Conservation (phyloP, 345 rosid genomes). For the Aegle marmelos region DNA sequence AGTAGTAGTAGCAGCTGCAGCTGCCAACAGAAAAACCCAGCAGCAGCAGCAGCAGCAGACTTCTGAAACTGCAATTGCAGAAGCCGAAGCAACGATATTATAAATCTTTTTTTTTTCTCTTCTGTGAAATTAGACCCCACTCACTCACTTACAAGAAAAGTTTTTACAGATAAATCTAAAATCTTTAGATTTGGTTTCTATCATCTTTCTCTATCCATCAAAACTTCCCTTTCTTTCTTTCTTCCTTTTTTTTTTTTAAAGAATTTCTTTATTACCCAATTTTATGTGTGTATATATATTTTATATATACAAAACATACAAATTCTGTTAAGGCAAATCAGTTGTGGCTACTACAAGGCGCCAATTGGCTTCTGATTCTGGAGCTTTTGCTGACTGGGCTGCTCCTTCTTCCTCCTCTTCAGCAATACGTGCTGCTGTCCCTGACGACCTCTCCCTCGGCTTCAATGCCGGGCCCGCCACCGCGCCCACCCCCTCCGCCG, state of each 20-base stretch:
- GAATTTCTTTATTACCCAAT: too few species aligned
- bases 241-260: background rate
- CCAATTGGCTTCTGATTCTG: slow-evolving; percentile 74
- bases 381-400: slow-evolving; percentile 94
- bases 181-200: background rate
- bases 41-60: slow-evolving; percentile 20
- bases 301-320: too few species aligned
- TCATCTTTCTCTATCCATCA: background rate
- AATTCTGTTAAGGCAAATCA: slow-evolving; percentile 6
- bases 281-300: too few species aligned
- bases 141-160: background rate
- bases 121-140: background rate
- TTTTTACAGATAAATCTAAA: background rate
- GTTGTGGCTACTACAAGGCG: slow-evolving; percentile 98
- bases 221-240: background rate
- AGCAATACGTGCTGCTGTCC: slow-evolving; percentile 54
- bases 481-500: slow-evolving; percentile 30
- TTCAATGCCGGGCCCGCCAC: slow-evolving; percentile 78
- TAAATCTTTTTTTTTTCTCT: background rate
- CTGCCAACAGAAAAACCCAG: slow-evolving; percentile 8
- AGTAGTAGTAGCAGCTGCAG: slow-evolving; percentile 16
- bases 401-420: slow-evolving; percentile 51
- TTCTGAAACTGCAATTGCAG: slow-evolving; percentile 19
- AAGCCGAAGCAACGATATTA: slow-evolving; percentile 9
- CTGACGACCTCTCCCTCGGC: slow-evolving; percentile 95